Base-by-base conservation (phyloP, 805 yeast genomes). In the Metschnikowia borealis region DNA sequence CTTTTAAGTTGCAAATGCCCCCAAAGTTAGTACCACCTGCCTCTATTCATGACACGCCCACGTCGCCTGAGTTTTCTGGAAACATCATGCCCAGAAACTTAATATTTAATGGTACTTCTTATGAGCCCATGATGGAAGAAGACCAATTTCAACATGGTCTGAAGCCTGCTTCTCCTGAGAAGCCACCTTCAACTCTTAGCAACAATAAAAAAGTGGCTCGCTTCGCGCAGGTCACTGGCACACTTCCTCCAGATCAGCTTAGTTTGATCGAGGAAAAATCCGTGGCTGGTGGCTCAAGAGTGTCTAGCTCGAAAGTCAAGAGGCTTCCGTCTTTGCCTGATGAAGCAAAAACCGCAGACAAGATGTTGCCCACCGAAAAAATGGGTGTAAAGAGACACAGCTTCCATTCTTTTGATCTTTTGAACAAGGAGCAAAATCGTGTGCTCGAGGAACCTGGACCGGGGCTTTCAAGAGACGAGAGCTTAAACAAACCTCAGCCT, bases 241-340 rank as follows among this genome's bases (percentile, higher is more conserved):
- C 54, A 1, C 47, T 62, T 46, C 62, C 66, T 1, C 60, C 55
- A 15, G 77, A 73, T 53, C 75, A 66, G 41, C 64, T 74, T 46
- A 74, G 78, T 54, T 65, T 73, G 38, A 73, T 74, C 17, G 77
- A 73, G 54, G 78, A 74, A 49, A 67, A 61, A 31, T 66, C 74
- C 2, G 46, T 32, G 10, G n/a, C 38, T 29, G 63, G 56, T 2
- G 60, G 64, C 45, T 69, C 75, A 4, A 61, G 76, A 51, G 47
- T 52, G 6, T 54, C 73, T 6, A 72, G 74, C 45, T 44, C 65
- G 4, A 62, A 55, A n/a, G 50, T 53, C 4, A 56, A 54, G 17
- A 15, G 17, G 26, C 50, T 48, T 26, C 49, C 52, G 7, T 26
- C 33, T 13, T 46, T 46, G 38, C 44, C 48, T 21, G 32, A 26